A percentile compares a stretch with the other conserved stretches of the same genome.
phyloP scores from a whole-genome alignment of 345 rosid species.

The Moricandia moricandioides region DNA sequence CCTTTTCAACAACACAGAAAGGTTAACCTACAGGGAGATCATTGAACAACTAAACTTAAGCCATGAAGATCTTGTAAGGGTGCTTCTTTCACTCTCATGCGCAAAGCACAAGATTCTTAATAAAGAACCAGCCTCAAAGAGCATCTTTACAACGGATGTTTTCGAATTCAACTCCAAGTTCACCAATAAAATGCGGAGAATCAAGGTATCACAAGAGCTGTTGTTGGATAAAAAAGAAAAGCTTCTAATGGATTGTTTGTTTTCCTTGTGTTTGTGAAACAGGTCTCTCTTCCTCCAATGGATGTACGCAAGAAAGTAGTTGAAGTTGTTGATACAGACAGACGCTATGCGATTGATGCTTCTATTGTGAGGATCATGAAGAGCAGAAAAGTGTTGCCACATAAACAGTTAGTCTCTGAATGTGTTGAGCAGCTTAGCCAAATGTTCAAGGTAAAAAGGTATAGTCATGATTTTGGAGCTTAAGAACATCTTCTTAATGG shows the following conservation, averaged over 20 bases:
- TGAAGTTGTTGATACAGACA: slow-evolving; percentile 79
- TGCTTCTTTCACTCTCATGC: slow-evolving; percentile 76
- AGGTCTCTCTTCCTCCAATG: slow-evolving; percentile 66
- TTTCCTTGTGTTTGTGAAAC: neutral
- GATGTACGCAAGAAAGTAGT: slow-evolving; percentile 84
- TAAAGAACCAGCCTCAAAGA: slow-evolving; percentile 57
- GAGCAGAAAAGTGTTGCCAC: slow-evolving; percentile 66
- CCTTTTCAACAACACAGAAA: slow-evolving; percentile 66
- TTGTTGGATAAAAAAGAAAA: neutral
- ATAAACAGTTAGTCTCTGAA: slow-evolving; percentile 71
- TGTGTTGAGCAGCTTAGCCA: slow-evolving; percentile 80
- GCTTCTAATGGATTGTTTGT: neutral
- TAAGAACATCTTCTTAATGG: neutral
- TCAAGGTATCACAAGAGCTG: slow-evolving; percentile 46
- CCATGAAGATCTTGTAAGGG: slow-evolving; percentile 67
- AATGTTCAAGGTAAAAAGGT: slow-evolving; percentile 63
- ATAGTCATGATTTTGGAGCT: neutral
- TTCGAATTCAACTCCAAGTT: slow-evolving; percentile 72
- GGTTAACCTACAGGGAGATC: slow-evolving; percentile 69
- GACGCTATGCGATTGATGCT: slow-evolving; percentile 84
- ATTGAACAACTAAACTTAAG: slow-evolving; percentile 69
- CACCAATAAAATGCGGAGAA: slow-evolving; percentile 74
- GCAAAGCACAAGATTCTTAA: slow-evolving; percentile 65
- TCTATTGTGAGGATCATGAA: slow-evolving; percentile 93
- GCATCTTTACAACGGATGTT: slow-evolving; percentile 43